phyloP scores from a whole-genome alignment of 768 basidiomycete species.

The Rhizopogon vulgaris region DNA sequence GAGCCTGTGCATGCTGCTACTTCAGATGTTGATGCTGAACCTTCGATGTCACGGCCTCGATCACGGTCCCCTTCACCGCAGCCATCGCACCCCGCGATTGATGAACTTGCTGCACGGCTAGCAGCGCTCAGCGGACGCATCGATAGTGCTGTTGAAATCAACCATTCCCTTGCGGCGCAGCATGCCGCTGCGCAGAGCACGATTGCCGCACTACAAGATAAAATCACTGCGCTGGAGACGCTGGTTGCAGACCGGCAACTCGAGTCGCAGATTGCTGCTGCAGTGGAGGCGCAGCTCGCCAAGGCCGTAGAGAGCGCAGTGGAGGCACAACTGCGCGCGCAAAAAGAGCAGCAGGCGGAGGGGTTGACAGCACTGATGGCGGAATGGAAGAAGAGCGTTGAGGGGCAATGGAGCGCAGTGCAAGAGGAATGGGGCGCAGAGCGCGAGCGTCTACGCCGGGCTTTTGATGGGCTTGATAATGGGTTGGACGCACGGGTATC shows the following conservation, averaged over 20 bases:
- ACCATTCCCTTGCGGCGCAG: slow-evolving; percentile 67
- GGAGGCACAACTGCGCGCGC: neutral
- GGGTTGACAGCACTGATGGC: slow-evolving; percentile 48
- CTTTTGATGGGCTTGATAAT: slow-evolving; percentile 78
- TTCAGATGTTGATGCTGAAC: slow-evolving; percentile 30
- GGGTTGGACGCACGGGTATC: slow-evolving; percentile 42
- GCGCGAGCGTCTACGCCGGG: slow-evolving; percentile 64
- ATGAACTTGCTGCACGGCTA: slow-evolving; percentile 60
- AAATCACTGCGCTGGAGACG: slow-evolving; percentile 63
- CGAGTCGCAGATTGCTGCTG: slow-evolving; percentile 31
- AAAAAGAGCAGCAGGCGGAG: slow-evolving; percentile 18
- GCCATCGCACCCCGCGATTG: slow-evolving; percentile 31
- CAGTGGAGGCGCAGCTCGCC: slow-evolving; percentile 27
- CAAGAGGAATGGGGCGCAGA: slow-evolving; percentile 82
- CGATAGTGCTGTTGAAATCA: slow-evolving; percentile 67
- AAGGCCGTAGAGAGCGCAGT: slow-evolving; percentile 29
- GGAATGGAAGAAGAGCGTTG: slow-evolving; percentile 75
- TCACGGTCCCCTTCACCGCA: slow-evolving; percentile 17
- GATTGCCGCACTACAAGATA: slow-evolving; percentile 61
- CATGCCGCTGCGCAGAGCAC: slow-evolving; percentile 73
- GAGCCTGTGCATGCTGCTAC: slow-evolving; percentile 10
- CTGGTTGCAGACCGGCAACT: slow-evolving; percentile 47
- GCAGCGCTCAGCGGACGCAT: slow-evolving; percentile 63
- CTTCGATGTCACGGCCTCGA: slow-evolving; percentile 11
- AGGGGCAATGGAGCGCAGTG: slow-evolving; percentile 72